Base-by-base conservation (phyloP, 306 rosid species). In the Senna siamea region DNA sequence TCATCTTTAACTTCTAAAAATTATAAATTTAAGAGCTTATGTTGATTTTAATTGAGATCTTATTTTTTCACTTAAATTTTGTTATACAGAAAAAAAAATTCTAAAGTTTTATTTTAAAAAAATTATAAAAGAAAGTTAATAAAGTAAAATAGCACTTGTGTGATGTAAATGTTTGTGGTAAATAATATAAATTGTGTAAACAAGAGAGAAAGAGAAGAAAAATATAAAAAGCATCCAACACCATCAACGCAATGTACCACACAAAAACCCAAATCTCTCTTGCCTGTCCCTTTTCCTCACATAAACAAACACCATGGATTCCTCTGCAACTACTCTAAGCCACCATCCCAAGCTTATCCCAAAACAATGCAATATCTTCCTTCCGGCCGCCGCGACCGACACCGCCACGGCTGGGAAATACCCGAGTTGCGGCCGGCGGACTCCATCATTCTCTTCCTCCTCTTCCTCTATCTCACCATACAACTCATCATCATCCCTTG, bases 381-480 rank as follows among this genome's bases (percentile, higher is more conserved):
- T 26, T 3, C 30, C 30, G 1, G 1, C 40, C 8, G 7, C 40
- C 7, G 40, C 40, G 5, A 5, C 40, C 30, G 30, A 1, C 30
- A 1, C 40, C 23, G 19, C 54, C 46, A n/a, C n/a, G 0, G 10
- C 68, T 20, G 28, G 53, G 48, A 80, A 78, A 59, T 20, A 64
- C 61, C 60, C 40, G 0, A 46, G 73, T 5, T 80, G 81, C n/a
- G n/a, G n/a, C 17, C 81, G 56, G 59, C 69, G 85, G 74, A 71
- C 77, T 7, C 69, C 78, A 5, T 87, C 89, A 2, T 82, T 77
- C 44, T 77, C 87, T 51, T 62, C 91, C 38, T 80, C 81, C 1
- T 56, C 70, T 1, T 76, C 92, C 1, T 48, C 81, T 0, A n/a
- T 66, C 4, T 82, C 80, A 1, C 76, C 51, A 0, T 60, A 35